Evolutionary conservation across 805 yeast species (phyloP).

Genomic region (Nakazawaea peltata): DNA sequence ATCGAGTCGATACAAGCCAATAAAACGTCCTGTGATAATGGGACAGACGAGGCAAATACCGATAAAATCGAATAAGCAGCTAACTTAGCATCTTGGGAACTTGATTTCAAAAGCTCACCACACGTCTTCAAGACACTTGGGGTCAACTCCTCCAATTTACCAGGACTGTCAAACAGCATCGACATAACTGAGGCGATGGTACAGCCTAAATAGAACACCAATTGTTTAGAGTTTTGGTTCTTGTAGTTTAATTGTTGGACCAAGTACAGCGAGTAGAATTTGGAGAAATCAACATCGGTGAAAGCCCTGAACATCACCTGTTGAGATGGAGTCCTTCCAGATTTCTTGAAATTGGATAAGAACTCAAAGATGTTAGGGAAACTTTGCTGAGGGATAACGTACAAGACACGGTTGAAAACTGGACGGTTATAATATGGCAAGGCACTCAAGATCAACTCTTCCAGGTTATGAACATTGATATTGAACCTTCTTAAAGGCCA

Average conservation of each 20-base stretch:
- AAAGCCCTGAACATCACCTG: conserved; percentile 66
- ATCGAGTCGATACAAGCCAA: conserved; percentile 58
- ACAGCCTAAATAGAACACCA: conserved; percentile 73
- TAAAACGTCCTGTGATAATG: conserved; percentile 48
- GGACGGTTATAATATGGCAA: conserved; percentile 77
- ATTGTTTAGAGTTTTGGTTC: conserved; percentile 56
- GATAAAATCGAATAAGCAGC: conserved; percentile 79
- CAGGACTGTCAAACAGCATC: conserved; percentile 31
- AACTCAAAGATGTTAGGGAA: conserved; percentile 80
- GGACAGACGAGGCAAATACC: conserved; percentile 67
- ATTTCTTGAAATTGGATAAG: conserved; percentile 57
- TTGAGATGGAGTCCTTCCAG: conserved; percentile 56
- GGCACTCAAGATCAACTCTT: conserved; percentile 58
- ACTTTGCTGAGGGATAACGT: conserved; percentile 48
- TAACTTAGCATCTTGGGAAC: conserved; percentile 56
- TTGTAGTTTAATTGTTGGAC: conserved; percentile 41
- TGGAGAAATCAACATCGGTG: conserved; percentile 59
- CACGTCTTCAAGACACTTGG: conserved; percentile 53
- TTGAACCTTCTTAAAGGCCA: conserved; percentile 93
- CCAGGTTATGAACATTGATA: conserved; percentile 75
- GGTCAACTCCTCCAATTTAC: conserved; percentile 38
- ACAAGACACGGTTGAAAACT: conserved; percentile 66
- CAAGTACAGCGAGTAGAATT: conserved; percentile 53
- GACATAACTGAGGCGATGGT: conserved; percentile 65
- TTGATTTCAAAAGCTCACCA: conserved; percentile 43